A percentile compares a stretch with the other conserved stretches of the same genome.
These are phyloP conservation scores for Ophiostoma tasmaniense DNA, from an alignment of 2,329 filamentous ascomycete genomes.

Conservation along the genomic window DNA sequence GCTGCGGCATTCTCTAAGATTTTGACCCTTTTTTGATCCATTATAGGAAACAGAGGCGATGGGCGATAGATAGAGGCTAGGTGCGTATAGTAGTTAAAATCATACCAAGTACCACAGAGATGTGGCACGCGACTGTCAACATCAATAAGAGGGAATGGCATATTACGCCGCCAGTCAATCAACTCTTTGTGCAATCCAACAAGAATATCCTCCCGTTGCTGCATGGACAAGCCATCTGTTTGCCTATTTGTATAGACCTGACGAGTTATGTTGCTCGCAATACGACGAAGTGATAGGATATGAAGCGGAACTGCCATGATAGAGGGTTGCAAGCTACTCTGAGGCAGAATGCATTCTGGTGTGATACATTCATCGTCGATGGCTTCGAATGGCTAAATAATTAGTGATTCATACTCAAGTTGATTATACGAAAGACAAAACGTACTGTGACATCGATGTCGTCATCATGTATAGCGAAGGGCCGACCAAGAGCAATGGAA, in stretches of 20 bases:
- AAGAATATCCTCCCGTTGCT: slow-evolving; percentile 27
- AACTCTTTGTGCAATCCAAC: slow-evolving; percentile 32
- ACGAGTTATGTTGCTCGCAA: slow-evolving; percentile 34
- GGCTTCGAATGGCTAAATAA: slow-evolving; percentile 29
- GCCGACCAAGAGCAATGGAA: slow-evolving; percentile 36
- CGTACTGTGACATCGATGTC: slow-evolving; percentile 32
- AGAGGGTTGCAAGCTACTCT: slow-evolving; percentile 27
- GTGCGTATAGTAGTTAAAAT: slow-evolving; percentile 41
- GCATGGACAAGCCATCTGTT: neutral
- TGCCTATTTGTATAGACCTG: slow-evolving; percentile 28
- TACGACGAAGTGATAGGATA: slow-evolving; percentile 33
- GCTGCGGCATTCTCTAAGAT: slow-evolving; percentile 32
- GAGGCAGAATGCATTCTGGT: slow-evolving; percentile 6
- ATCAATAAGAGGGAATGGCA: slow-evolving; percentile 37
- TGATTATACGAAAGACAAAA: no score
- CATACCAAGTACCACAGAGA: slow-evolving; percentile 37
- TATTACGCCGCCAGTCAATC: slow-evolving; percentile 36
- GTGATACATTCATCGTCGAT: slow-evolving; percentile 31
- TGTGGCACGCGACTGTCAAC: slow-evolving; percentile 34
- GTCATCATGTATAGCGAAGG: slow-evolving; percentile 38
- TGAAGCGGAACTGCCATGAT: slow-evolving; percentile 35
- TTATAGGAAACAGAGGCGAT: slow-evolving; percentile 33
- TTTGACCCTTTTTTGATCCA: slow-evolving; percentile 30
- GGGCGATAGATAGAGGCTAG: slow-evolving; percentile 37
- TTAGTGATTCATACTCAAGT: neutral